Conservation (phyloP, 305 asterid genomes). For the Fraxinus sp. region DNA sequence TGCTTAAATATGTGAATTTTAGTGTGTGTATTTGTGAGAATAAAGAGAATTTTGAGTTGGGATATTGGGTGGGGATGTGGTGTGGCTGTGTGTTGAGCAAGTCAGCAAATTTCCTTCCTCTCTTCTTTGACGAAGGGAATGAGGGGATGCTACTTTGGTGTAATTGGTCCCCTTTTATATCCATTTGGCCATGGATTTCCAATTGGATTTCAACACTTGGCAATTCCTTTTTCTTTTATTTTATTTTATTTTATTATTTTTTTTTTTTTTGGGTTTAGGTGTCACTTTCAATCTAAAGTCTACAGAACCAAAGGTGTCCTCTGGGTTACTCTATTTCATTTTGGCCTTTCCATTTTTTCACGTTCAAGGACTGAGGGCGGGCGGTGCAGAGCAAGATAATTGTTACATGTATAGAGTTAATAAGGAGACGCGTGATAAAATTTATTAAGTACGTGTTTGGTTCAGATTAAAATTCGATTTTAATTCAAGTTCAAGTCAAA, state of each 20-base stretch:
- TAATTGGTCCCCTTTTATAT: conserved; percentile 37
- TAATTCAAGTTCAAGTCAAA: no score
- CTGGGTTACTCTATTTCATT: background rate
- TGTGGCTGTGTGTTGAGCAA: conserved; percentile 16
- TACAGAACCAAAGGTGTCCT: conserved; percentile 9
- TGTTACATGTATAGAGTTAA: background rate
- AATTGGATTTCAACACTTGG: conserved; percentile 29
- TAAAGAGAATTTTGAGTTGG: background rate
- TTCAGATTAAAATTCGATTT: no score
- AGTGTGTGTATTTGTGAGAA: background rate
- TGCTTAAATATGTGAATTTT: background rate
- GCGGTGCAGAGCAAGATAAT: background rate
- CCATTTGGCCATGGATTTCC: conserved; percentile 22
- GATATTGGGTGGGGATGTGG: background rate
- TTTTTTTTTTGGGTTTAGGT: background rate
- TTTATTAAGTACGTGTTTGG: background rate
- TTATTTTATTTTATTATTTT: no score
- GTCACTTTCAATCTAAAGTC: conserved; percentile 61
- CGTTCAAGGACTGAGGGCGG: background rate
- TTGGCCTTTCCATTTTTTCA: background rate
- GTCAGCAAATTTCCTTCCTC: conserved; percentile 23
- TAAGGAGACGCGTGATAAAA: background rate
- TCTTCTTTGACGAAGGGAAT: conserved; percentile 27
- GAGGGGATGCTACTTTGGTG: conserved; percentile 24
- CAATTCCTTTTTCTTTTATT: background rate